Evolutionary conservation across 192 early-diverging fungal genomes (phyloP), one percentile per base, ranked within the genome.

Genomic region (Coemansia reversa): DNA sequence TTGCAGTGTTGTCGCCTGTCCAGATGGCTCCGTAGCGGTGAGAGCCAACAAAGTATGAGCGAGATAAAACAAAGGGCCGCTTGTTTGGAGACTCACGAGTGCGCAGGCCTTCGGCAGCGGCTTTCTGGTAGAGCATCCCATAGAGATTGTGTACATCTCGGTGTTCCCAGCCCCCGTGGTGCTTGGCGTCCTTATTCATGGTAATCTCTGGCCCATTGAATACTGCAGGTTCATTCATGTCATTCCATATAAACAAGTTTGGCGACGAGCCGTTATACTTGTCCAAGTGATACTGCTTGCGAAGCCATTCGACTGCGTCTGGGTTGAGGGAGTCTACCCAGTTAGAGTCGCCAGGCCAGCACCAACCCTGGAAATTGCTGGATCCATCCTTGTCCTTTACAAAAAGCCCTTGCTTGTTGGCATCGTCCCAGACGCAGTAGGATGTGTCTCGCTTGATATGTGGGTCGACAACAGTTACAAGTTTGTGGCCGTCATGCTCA

Each of bases 151-250:
- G 97, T 39, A 98, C 84, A 16, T 92, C 90, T 49, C 97, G 94
- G 67, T 98, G 95, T 77, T 99, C 97, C 78, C 88, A 88, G 50
- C 87, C 87, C 30, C 86, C 90, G 71, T 88, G 68, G 72, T 99
- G 97, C 62, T 94, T 78, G 51, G 88, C 82, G 72, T 98, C 95
- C 82, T 97, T 98, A 47, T 87, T 92, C 86, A 96, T 93, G 5
- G 96, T 96, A 49, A 94, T 95, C 66, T 99, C 97, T 24, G 97
- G 95, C 0, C 96, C 96, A 76, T 81, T 97, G 70, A 99, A 99
- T 5, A 99, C 90, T 6, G 92, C 89, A 1, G 95, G 96, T 81
- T 99, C 97, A 72, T 99, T 99, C 97, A 99, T 99, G 66, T 99
- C 97, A 76, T 97, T 98, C 97, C 97, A 99, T 2, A 93, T 89